Conservation (phyloP, 1,284 basidiomycete genomes). For the Trametes polyzona region DNA sequence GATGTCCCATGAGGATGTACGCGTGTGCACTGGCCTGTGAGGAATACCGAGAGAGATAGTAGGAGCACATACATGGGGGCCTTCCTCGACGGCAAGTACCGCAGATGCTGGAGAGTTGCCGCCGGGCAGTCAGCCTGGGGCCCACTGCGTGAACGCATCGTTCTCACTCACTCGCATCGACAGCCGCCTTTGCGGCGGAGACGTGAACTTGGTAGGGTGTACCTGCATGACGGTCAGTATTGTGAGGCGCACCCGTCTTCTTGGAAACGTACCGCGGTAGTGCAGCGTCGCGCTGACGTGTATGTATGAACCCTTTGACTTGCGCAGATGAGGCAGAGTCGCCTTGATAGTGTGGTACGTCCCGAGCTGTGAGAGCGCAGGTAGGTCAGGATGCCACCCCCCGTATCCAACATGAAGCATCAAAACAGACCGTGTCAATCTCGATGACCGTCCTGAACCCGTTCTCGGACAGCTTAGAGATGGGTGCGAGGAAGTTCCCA, state of each 20-base stretch:
- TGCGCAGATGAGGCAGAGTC: slow-evolving; percentile 75
- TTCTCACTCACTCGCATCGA: slow-evolving; percentile 67
- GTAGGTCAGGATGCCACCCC: not conserved
- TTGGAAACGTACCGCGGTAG: slow-evolving; percentile 65
- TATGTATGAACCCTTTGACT: slow-evolving; percentile 82
- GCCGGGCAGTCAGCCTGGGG: slow-evolving; percentile 1
- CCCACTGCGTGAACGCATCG: not conserved
- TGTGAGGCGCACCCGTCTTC: not conserved
- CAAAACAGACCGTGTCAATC: slow-evolving; percentile 79
- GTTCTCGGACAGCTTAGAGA: slow-evolving; percentile 81
- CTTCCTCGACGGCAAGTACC: slow-evolving; percentile 92
- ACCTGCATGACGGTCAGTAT: slow-evolving; percentile 41
- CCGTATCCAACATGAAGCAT: not conserved
- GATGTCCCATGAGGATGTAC: not conserved
- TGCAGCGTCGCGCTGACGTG: slow-evolving; percentile 93
- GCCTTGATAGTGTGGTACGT: slow-evolving; percentile 96
- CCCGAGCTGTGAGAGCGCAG: slow-evolving; percentile 61
- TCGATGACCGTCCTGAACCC: slow-evolving; percentile 93
- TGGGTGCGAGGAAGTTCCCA: slow-evolving; percentile 88
- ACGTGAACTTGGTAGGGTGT: slow-evolving; percentile 94
- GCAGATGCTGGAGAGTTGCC: slow-evolving; percentile 36
- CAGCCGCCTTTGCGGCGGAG: slow-evolving; percentile 92
- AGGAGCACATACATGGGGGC: slow-evolving; percentile 58
- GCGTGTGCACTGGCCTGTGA: not conserved
- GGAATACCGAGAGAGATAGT: not conserved